phyloP scores from a whole-genome alignment of 2,329 filamentous ascomycete genomes.

The Aspergillus felis region DNA sequence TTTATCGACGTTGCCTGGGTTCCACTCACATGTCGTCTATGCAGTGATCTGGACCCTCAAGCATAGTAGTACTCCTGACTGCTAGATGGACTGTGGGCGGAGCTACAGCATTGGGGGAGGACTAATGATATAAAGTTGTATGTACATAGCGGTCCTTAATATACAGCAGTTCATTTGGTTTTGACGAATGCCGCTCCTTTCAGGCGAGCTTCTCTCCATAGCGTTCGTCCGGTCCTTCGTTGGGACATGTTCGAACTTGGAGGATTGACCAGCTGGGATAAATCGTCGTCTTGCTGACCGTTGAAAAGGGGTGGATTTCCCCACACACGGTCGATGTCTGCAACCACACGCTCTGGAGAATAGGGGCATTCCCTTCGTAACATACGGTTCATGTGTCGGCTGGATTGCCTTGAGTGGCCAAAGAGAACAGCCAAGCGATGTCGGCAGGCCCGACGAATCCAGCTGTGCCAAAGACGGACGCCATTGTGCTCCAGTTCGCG shows the following conservation, averaged over 20 bases:
- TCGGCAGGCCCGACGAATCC: constrained; percentile 32
- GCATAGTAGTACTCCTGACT: neutral
- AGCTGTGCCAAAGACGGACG: constrained; percentile 26
- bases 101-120: neutral
- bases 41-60: neutral
- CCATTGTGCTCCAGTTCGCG: constrained; percentile 35
- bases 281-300: constrained; percentile 16
- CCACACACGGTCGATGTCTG: constrained; percentile 34
- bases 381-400: constrained; percentile 31
- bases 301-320: constrained; percentile 28
- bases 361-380: constrained; percentile 37
- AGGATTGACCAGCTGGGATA: constrained; percentile 22
- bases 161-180: neutral
- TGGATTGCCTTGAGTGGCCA: constrained; percentile 27
- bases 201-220: neutral
- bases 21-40: neutral
- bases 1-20: neutral
- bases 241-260: constrained; percentile 10
- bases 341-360: constrained; percentile 24
- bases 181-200: constrained; percentile 1
- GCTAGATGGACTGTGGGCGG: neutral
- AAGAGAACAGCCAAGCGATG: constrained; percentile 37
- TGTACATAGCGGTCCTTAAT: neutral
- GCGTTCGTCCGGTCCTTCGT: constrained; percentile 2
- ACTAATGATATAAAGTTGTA: neutral